Evolutionary conservation across 2,329 filamentous ascomycete species (phyloP).

Genomic region (Penicillium sp.): DNA sequence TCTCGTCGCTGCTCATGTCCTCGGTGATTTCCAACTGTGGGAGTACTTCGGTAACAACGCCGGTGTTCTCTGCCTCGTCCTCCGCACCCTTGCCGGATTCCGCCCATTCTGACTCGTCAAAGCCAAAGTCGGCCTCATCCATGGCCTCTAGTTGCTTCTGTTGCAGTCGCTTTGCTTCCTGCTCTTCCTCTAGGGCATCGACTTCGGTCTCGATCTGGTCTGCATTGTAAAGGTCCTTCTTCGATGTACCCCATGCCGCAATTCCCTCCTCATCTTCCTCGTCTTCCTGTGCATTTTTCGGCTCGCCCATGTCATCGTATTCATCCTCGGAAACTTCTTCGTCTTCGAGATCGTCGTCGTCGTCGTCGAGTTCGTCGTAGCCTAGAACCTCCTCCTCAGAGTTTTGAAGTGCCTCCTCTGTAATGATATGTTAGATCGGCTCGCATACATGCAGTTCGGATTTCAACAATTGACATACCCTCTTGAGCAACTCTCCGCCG

Average conservation of each 20-base stretch:
- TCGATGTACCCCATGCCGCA: constrained; percentile 83
- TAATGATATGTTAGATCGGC: constrained; percentile 16
- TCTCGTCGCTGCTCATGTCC: constrained; percentile 73
- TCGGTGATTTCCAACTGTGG: constrained; percentile 79
- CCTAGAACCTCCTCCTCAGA: constrained; percentile 65
- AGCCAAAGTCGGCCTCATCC: constrained; percentile 88
- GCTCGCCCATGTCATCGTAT: constrained; percentile 28
- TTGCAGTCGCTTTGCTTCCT: constrained; percentile 82
- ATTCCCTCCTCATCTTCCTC: constrained; percentile 55
- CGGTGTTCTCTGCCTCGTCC: constrained; percentile 48
- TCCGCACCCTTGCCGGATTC: constrained; percentile 50
- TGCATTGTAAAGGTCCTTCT: constrained; percentile 88
- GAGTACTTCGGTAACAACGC: constrained; percentile 80
- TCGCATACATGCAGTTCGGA: background rate
- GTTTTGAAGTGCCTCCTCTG: constrained; percentile 58
- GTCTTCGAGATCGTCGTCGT: constrained; percentile 39
- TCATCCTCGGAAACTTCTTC: constrained; percentile 49
- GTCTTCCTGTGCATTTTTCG: constrained; percentile 24
- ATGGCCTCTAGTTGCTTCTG: constrained; percentile 88
- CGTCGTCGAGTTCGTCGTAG: constrained; percentile 50
- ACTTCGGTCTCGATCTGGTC: constrained; percentile 71
- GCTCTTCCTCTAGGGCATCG: constrained; percentile 85
- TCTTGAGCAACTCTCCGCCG: constrained; percentile 69
- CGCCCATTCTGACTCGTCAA: constrained; percentile 86
- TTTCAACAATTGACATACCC: constrained; percentile 40